These are phyloP conservation scores for Parathielavia hyrcaniae DNA, from an alignment of 495 filamentous ascomycete genomes.

Conservation along the genomic window DNA sequence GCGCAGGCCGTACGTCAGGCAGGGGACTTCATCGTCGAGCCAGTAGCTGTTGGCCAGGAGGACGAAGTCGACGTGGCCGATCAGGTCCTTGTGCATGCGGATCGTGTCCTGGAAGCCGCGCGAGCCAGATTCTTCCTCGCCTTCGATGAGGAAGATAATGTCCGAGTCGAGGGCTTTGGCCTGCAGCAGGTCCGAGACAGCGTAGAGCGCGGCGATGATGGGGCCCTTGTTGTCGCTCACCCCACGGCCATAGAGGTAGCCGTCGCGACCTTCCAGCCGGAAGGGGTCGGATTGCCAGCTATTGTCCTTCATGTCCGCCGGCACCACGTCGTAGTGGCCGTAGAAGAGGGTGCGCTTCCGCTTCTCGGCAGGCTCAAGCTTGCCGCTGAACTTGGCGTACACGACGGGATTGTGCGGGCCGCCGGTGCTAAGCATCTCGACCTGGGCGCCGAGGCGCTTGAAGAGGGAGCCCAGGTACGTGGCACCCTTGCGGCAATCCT, in stretches of 20 bases:
- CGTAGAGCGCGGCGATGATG: slow-evolving; percentile 85
- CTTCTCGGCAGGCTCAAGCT: slow-evolving; percentile 44
- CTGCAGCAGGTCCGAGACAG: slow-evolving; percentile 77
- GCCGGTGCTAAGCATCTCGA: slow-evolving; percentile 74
- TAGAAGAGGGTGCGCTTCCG: slow-evolving; percentile 92
- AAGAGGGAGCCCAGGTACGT: slow-evolving; percentile 84
- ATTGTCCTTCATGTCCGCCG: slow-evolving; percentile 67
- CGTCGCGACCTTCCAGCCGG: slow-evolving; percentile 73
- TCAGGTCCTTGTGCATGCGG: slow-evolving; percentile 66
- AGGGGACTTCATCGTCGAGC: slow-evolving; percentile 92
- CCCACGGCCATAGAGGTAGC: slow-evolving; percentile 94
- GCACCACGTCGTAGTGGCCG: slow-evolving; percentile 98
- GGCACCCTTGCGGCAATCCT: slow-evolving; percentile 88
- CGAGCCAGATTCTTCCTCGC: slow-evolving; percentile 92
- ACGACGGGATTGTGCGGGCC: slow-evolving; percentile 78
- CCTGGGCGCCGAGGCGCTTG: slow-evolving; percentile 81
- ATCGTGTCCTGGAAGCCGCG: slow-evolving; percentile 81
- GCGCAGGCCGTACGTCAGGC: slow-evolving; percentile 86
- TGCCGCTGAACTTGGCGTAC: slow-evolving; percentile 77
- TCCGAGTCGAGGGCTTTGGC: slow-evolving; percentile 74
- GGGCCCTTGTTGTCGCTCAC: slow-evolving; percentile 97
- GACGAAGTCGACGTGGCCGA: slow-evolving; percentile 89
- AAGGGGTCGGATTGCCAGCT: slow-evolving; percentile 89
- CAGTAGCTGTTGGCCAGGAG: slow-evolving; percentile 95
- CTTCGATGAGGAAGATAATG: slow-evolving; percentile 89